Conservation (phyloP, 176 grass and related monocot genomes). For the Hyparrhenia diplandra region DNA sequence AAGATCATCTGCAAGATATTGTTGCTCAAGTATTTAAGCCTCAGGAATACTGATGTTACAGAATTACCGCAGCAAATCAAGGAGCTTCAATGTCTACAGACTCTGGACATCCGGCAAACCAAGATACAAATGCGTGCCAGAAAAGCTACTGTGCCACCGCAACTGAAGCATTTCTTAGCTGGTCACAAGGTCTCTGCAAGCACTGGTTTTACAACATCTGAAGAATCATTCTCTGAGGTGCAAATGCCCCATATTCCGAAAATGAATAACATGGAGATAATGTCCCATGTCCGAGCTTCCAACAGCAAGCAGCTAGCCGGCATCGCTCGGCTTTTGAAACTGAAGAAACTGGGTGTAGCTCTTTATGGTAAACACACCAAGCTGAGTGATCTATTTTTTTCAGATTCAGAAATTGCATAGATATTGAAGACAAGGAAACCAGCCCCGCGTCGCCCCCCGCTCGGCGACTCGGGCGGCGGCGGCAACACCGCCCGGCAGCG, state of each 20-base stretch:
- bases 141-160: background rate
- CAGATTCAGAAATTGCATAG: background rate
- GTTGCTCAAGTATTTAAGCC: constrained; percentile 25
- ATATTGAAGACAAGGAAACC: too few relatives aligned
- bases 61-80: constrained; percentile 16
- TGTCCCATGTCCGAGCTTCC: background rate
- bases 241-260: background rate
- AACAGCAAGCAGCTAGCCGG: background rate
- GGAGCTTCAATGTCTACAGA: constrained; percentile 8
- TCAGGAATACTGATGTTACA: constrained; percentile 2
- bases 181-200: background rate
- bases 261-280: background rate
- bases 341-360: background rate
- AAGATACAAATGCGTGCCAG: background rate
- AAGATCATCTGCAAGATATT: constrained; percentile 28
- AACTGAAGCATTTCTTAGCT: constrained; percentile 22
- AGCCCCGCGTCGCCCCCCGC: too few relatives aligned
- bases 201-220: background rate
- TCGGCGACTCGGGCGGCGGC: too few relatives aligned
- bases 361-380: background rate
- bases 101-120: constrained; percentile 26
- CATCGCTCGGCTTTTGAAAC: background rate
- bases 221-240: background rate
- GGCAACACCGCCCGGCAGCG: too few relatives aligned
- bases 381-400: background rate